Evolutionary conservation across 495 filamentous ascomycete genomes (phyloP).

Genomic region (Talaromyces ruber): DNA sequence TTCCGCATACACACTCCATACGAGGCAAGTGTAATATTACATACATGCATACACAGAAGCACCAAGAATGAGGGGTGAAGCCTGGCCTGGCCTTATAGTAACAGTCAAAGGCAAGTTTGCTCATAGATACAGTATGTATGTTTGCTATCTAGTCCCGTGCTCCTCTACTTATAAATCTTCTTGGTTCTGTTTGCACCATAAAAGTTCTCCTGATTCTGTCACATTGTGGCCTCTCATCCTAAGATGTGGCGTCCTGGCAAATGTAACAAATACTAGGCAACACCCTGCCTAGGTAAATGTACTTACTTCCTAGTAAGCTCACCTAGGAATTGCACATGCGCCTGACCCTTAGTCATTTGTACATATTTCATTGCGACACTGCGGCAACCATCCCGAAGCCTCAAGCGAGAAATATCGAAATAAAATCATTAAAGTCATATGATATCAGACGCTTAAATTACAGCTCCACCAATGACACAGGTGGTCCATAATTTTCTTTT

Average conservation of each 20-base stretch:
- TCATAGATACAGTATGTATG: background rate
- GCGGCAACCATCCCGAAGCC: background rate
- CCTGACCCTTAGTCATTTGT: background rate
- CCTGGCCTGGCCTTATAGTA: background rate
- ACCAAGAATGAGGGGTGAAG: background rate
- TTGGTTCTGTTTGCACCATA: no score
- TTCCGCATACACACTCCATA: background rate
- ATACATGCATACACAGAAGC: background rate
- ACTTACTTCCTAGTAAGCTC: background rate
- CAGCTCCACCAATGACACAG: background rate
- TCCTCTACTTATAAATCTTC: background rate
- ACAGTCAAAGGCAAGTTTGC: background rate
- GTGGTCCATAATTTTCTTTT: background rate
- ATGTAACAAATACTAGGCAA: background rate
- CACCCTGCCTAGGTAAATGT: background rate
- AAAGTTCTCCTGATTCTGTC: background rate
- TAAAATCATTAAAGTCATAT: background rate
- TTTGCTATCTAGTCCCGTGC: background rate
- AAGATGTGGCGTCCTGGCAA: background rate
- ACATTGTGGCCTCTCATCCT: background rate
- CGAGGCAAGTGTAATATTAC: background rate
- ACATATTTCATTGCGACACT: background rate
- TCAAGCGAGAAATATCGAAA: background rate
- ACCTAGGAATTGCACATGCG: background rate
- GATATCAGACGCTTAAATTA: background rate